Base-by-base conservation (phyloP, 2,329 filamentous ascomycete genomes). In the Colletotrichum abscissum region DNA sequence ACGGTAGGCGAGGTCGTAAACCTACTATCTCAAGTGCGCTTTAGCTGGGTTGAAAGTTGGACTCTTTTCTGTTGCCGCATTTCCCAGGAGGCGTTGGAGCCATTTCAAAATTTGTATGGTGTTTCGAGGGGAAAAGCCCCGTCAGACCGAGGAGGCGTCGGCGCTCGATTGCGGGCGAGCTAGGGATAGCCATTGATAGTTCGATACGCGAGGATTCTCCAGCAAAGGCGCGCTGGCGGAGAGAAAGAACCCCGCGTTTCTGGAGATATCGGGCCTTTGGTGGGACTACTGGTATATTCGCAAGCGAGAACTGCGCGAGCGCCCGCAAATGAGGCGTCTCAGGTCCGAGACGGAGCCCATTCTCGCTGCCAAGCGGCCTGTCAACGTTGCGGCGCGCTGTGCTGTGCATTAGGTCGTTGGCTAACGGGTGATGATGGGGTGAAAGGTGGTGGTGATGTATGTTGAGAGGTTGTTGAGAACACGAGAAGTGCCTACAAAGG, bases 251-350 rank as follows among this genome's bases (percentile, higher is more conserved):
- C 59, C 59, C 38, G 42, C 42, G 59, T 52, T 63, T 16, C 42
- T 63, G 26, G 42, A 69, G 66, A 69, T 63, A 69, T 69, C 58
- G 66, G 66, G 30, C 66, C 66, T 63, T 63, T 55, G 33, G 66
- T 69, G 58, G 66, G 49, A 63, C 66, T 52, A n/a, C 26, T 42
- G 30, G 33, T n/a, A 42, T 42, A 3, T n/a, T 14, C 30, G 12
- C 19, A 49, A 30, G 59, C 59, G 42, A 49, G 38, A n/a, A 22
- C 42, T 22, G 14, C 24, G 52, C 22, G 33, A 35, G 58, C 46
- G 30, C 66, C 28, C 30, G 66, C 57, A 46, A 46, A 19, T 2
- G 28, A 63, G 22, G 30, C 7, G 4, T 26, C 22, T 30, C 30
- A 33, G 30, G 30, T 33, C 30, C 30, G 59, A 52, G 26, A 5